Evolutionary conservation across 2,329 filamentous ascomycete species (phyloP).

Genomic region (Tolypocladium amazonense): DNA sequence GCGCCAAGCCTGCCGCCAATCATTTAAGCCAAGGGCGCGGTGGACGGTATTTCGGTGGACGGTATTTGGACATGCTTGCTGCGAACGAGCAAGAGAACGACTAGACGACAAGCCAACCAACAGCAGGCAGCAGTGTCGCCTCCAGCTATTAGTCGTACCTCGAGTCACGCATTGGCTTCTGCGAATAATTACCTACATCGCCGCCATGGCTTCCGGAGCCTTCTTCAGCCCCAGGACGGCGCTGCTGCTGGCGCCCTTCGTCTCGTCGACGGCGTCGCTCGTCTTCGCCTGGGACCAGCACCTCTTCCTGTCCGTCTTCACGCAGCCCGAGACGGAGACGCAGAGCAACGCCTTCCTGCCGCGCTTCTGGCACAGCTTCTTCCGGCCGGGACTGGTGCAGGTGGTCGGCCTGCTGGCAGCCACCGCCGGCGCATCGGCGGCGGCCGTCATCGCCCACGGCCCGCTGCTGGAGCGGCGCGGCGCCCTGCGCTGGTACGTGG

Average conservation of each 20-base stretch:
- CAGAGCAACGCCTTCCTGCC: conserved; percentile 27
- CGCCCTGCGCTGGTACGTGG: conserved; percentile 20
- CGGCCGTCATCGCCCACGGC: conserved; percentile 13
- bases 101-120: too few relatives aligned
- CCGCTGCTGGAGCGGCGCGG: conserved; percentile 12
- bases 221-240: conserved; percentile 26
- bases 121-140: background rate
- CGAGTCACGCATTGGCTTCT: background rate
- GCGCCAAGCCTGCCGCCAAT: background rate
- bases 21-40: background rate
- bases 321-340: conserved; percentile 15
- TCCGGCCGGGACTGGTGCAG: conserved; percentile 21
- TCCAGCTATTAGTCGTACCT: too few relatives aligned
- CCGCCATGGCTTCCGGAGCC: conserved; percentile 23
- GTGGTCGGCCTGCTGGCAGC: conserved; percentile 22
- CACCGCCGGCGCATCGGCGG: conserved; percentile 20
- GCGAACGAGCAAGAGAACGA: background rate
- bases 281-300: conserved; percentile 34
- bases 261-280: conserved; percentile 35
- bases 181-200: background rate
- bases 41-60: too few relatives aligned
- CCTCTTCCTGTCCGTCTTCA: conserved; percentile 28
- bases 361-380: conserved; percentile 30
- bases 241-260: conserved; percentile 31
- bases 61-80: background rate